Percentiles rank a stretch among this genome's conserved stretches.
These are phyloP conservation scores for Citropsis articulata DNA, from an alignment of 345 rosid genomes.

Conservation along the genomic window DNA sequence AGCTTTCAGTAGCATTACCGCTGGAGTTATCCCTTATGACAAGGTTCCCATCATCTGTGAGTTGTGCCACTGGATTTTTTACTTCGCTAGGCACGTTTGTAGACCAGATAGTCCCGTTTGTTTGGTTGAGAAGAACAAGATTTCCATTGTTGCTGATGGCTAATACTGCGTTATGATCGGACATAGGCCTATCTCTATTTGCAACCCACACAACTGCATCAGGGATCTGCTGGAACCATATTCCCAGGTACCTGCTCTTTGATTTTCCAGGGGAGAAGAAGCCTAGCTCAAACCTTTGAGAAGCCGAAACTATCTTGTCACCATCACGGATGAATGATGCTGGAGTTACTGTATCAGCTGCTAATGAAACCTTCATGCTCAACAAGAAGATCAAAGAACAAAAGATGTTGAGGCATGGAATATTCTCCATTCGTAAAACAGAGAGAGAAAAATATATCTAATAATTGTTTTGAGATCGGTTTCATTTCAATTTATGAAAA, in stretches of 20 bases:
- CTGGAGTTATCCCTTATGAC: neutral
- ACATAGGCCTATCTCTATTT: neutral
- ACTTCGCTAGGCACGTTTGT: neutral
- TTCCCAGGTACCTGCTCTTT: neutral
- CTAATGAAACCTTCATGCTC: neutral
- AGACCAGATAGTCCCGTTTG: neutral
- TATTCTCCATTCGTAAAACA: neutral
- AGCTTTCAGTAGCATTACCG: neutral
- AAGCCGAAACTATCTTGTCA: neutral
- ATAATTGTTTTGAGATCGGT: too few relatives aligned
- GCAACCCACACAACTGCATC: neutral
- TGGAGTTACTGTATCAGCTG: neutral
- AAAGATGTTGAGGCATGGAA: neutral
- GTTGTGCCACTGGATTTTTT: neutral
- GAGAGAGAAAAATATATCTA: neutral
- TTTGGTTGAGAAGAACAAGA: neutral
- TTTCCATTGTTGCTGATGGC: neutral
- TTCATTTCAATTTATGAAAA: too few relatives aligned
- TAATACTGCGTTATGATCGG: neutral
- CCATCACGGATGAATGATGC: neutral
- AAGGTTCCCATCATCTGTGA: neutral
- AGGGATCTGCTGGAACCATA: neutral
- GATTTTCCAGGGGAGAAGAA: neutral
- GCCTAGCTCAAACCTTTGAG: neutral
- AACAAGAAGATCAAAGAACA: neutral